phyloP scores from a whole-genome alignment of 2,329 filamentous ascomycete genomes.

The Aspergillus cejpii region DNA sequence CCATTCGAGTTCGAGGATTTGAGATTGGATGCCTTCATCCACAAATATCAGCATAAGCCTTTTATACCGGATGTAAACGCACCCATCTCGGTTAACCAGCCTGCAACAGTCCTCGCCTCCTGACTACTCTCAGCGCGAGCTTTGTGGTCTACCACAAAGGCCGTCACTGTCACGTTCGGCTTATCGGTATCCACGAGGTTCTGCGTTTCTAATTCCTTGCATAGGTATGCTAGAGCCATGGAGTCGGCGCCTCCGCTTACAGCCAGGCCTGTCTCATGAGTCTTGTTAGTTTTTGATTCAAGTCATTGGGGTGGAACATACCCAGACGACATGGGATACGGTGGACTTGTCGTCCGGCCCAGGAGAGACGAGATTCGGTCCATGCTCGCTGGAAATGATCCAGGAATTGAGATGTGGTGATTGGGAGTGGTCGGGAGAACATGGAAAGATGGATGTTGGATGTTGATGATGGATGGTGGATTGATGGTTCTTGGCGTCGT shows the following conservation, averaged over 20 bases:
- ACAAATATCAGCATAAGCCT: too few relatives aligned
- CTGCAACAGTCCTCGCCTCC: constrained; percentile 49
- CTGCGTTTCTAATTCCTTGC: constrained; percentile 40
- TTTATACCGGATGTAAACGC: too few relatives aligned
- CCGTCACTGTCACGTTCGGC: constrained; percentile 38
- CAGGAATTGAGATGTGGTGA: constrained; percentile 26
- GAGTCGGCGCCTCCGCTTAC: constrained; percentile 92
- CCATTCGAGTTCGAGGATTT: constrained; percentile 50
- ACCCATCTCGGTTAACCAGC: constrained; percentile 43
- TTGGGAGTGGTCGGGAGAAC: constrained; percentile 9
- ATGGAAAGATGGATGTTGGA: too few relatives aligned
- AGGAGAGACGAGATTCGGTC: constrained; percentile 16
- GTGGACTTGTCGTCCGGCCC: constrained; percentile 7
- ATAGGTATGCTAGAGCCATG: constrained; percentile 85
- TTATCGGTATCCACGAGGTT: too few relatives aligned
- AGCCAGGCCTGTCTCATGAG: constrained; percentile 57
- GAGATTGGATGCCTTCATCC: constrained; percentile 29
- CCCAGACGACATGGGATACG: constrained; percentile 24
- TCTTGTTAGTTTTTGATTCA: too few relatives aligned
- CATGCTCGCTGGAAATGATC: constrained; percentile 28
- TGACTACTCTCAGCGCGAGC: constrained; percentile 49
- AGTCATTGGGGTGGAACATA: too few relatives aligned
- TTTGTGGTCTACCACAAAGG: constrained; percentile 57
- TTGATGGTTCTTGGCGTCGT: not conserved
- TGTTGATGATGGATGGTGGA: too few relatives aligned